Conservation (phyloP, 2,329 filamentous ascomycete species). For the Pseudocercospora fuligena region DNA sequence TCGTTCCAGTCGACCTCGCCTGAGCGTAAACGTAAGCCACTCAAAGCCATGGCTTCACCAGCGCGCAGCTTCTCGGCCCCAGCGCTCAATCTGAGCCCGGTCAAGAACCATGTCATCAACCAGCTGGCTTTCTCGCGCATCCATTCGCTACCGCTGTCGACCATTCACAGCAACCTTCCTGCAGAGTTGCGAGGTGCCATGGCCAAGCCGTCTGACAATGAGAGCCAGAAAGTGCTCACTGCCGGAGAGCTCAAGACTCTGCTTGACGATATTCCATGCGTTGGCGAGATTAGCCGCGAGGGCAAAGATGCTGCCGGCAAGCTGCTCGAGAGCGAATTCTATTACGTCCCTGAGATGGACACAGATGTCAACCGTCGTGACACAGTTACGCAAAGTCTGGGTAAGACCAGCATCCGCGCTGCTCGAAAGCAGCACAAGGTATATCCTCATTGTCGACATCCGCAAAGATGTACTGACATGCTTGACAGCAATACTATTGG, state of each 20-base stretch:
- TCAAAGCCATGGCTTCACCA: slow-evolving; percentile 35
- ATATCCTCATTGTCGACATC: slow-evolving; percentile 41
- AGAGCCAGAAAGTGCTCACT: slow-evolving; percentile 50
- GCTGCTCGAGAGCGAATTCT: slow-evolving; percentile 92
- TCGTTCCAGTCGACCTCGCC: slow-evolving; percentile 75
- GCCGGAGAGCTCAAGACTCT: slow-evolving; percentile 70
- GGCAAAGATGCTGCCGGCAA: slow-evolving; percentile 97
- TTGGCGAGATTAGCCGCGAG: slow-evolving; percentile 85
- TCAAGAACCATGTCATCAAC: slow-evolving; percentile 89
- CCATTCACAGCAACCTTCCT: slow-evolving; percentile 88
- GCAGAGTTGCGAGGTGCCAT: slow-evolving; percentile 48
- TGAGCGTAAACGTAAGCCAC: slow-evolving; percentile 47
- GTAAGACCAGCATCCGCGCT: slow-evolving; percentile 85
- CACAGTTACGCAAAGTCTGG: slow-evolving; percentile 81
- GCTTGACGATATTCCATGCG: slow-evolving; percentile 74
- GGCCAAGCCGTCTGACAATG: slow-evolving; percentile 36
- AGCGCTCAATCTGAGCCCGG: slow-evolving; percentile 43
- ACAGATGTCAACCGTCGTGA: slow-evolving; percentile 76
- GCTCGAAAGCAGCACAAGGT: slow-evolving; percentile 99
- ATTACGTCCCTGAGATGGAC: slow-evolving; percentile 90
- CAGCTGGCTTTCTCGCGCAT: slow-evolving; percentile 94
- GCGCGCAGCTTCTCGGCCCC: slow-evolving; percentile 29
- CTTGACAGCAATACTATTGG: slow-evolving; percentile 71
- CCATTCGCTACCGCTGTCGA: slow-evolving; percentile 87
- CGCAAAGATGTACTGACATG: slow-evolving; percentile 13